Evolutionary conservation across 108 stramenopile species (phyloP), one percentile per base, ranked within the genome.

Genomic region (Ochromonas danica): DNA sequence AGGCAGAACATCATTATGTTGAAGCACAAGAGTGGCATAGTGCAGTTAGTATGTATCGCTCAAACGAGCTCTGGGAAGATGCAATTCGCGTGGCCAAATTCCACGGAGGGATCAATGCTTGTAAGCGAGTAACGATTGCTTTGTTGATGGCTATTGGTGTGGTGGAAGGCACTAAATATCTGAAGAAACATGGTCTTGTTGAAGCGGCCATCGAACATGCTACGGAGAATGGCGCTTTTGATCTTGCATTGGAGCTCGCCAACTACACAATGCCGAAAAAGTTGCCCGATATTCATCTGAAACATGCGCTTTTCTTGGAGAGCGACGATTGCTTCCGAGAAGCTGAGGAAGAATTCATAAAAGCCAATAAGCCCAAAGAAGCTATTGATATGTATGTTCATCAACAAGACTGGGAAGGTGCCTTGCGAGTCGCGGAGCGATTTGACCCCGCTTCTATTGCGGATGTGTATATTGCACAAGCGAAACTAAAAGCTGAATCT

Each of bases 341-440:
- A 65, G 90, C 90, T 10, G 90, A 91, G 67, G 83, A 42, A 0
- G 88, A 87, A 82, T 91, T 90, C 62, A 51, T 91, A 39, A n/a
- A 72, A 71, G 90, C 89, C 31, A 78, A 80, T 36, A 89, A 88
- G 67, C 90, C 89, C 1, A 79, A 85, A 43, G 90, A 91, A 79
- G 90, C 90, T 74, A 88, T 91, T 70, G 89, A 91, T 14, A 91
- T 91, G 90, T 89, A 86, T 71, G 43, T 87, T 10, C 89, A 89
- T 84, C 85, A 88, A 62, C 81, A 89, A 27, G 84, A 82, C n/a
- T 91, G 86, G 86, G 62, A 42, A 40, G 61, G 70, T 36, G 89
- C 89, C 0, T 42, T 85, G 40, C 87, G 89, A 42, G 85, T 90
- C 0, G 90, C 90, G 1, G 88, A 89, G 36, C 27, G 79, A 40